Evolutionary conservation across 129 eudicot species (phyloP).

Genomic region (Silybum marianum): DNA sequence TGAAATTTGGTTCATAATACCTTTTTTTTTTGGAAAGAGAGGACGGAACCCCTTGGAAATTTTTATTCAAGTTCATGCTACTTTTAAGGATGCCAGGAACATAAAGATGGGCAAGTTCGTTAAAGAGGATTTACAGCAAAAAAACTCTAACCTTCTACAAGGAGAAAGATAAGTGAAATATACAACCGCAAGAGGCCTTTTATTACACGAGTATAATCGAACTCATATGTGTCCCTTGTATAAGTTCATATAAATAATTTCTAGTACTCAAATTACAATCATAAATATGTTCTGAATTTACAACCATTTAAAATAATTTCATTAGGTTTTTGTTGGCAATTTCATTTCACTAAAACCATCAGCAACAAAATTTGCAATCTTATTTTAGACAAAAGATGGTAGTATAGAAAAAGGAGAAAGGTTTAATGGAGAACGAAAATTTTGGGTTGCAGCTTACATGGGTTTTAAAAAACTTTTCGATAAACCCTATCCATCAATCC

Average conservation of each 20-base stretch:
- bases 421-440: not conserved
- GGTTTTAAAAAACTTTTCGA: too few species aligned
- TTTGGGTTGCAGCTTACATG: not conserved
- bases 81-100: not conserved
- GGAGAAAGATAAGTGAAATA: slow-evolving; percentile 4
- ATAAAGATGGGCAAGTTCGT: not conserved
- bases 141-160: not conserved
- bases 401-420: not conserved
- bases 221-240: not conserved
- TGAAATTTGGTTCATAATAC: not conserved
- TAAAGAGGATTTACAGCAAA: not conserved
- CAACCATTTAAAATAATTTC: not conserved
- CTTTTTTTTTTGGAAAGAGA: not conserved
- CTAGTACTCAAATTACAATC: not conserved
- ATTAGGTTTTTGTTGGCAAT: not conserved
- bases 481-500: too few species aligned
- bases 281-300: too few species aligned
- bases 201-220: not conserved
- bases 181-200: slow-evolving; percentile 14
- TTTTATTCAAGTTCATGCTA: not conserved
- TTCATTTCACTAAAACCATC: too few species aligned
- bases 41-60: not conserved
- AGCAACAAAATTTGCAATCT: too few species aligned
- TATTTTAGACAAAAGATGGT: too few species aligned
- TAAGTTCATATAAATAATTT: too few species aligned